phyloP scores from a whole-genome alignment of 1,139 yeast genomes.

The Diutina mesorugosa region DNA sequence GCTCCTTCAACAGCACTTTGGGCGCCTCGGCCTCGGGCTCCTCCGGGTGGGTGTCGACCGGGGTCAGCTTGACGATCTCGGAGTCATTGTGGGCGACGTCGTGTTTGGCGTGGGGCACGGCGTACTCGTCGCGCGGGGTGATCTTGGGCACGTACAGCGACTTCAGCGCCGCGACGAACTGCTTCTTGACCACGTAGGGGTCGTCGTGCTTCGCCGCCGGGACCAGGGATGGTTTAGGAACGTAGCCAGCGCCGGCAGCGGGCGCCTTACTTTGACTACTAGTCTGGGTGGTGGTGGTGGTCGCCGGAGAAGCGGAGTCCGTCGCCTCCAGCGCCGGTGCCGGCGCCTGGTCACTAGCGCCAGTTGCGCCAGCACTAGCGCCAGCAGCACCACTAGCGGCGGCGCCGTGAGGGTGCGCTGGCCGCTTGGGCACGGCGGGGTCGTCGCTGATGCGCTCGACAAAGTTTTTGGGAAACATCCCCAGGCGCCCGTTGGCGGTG shows the following conservation, averaged over 20 bases:
- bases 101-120: constrained; percentile 19
- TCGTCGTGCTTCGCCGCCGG: constrained; percentile 14
- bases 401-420: constrained; percentile 1
- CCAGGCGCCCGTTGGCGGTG: constrained; percentile 39
- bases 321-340: not conserved
- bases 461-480: constrained; percentile 83
- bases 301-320: not conserved
- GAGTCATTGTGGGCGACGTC: constrained; percentile 10
- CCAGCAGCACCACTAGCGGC: not conserved
- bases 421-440: constrained; percentile 6
- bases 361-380: not conserved
- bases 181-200: constrained; percentile 31
- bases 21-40: constrained; percentile 43
- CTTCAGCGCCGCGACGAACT: constrained; percentile 27
- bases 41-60: constrained; percentile 9
- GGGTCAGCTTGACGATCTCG: constrained; percentile 14
- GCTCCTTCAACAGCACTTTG: constrained; percentile 70
- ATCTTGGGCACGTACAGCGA: constrained; percentile 33
- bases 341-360: not conserved
- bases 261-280: not conserved
- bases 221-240: constrained; percentile 5
- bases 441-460: constrained; percentile 30
- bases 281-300: not conserved
- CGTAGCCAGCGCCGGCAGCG: not conserved
- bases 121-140: constrained; percentile 25